Base-by-base conservation (phyloP, 495 filamentous ascomycete genomes). In the Neurospora sp. region DNA sequence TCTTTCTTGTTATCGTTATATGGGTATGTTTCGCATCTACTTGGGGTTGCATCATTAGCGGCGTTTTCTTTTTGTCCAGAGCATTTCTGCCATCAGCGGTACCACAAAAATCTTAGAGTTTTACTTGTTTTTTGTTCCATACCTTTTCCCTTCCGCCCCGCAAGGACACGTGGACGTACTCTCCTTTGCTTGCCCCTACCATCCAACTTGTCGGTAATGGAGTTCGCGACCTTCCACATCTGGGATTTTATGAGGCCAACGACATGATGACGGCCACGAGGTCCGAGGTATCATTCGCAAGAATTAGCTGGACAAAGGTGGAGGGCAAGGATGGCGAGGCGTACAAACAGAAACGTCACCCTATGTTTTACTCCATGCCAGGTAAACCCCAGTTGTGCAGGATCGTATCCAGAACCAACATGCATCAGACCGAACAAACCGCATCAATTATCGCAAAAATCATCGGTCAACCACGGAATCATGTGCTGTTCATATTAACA, bases 21-120 rank as follows among this genome's bases (percentile, higher is more conserved):
- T 9, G 37, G 38, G 12, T 27, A 18, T 53, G 40, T 38, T 69
- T 72, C 27, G 40, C 73, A 72, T 74, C 53, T 71, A 41, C 73
- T 74, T 69, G 18, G 14, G 27, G 53, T 65, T 65, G 53, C 53
- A 65, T 65, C 27, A 65, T 35, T 14, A 65, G 27, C 53, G 53
- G 27, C 22, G 53, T 65, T 65, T 9, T 65, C 27, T 65, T 65
- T 65, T 35, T 65, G 53, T 35, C 3, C 18, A 35, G 6, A 65
- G 27, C 27, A 37, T 18, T 31, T 65, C 22, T 31, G 27, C 53
- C 53, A 35, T 65, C 27, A 65, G 27, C 27, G 27, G 27, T 65
- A 35, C 53, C 4, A 18, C 3, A 8, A 8, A 14, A 65, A 35
- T 35, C 53, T 16, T 37, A 10, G 2, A 59, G 6, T 3, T 27